Evolutionary conservation across 2,329 filamentous ascomycete species (phyloP).

Genomic region (Clarireedia homoeocarpa): DNA sequence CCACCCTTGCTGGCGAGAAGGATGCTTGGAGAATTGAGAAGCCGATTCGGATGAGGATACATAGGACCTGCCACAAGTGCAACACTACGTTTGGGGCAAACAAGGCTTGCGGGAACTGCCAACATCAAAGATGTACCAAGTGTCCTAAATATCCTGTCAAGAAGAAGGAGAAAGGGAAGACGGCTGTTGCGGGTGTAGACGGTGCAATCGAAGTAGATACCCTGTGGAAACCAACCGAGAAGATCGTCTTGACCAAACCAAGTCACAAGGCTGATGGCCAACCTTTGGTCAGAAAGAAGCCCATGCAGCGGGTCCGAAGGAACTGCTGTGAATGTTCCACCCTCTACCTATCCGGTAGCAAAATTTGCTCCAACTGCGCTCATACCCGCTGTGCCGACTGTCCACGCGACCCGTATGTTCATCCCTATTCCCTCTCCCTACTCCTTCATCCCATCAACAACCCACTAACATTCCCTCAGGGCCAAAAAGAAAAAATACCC

Average conservation of each 20-base stretch:
- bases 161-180: constrained; percentile 44
- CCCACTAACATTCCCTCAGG: constrained; percentile 31
- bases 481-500: constrained; percentile 63
- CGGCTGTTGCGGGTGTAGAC: constrained; percentile 43
- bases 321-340: constrained; percentile 68
- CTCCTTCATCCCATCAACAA: no score
- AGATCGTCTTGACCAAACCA: constrained; percentile 51
- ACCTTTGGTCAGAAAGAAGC: constrained; percentile 64
- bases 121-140: constrained; percentile 72
- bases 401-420: constrained; percentile 67
- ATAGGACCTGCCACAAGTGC: constrained; percentile 76
- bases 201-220: constrained; percentile 18
- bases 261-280: constrained; percentile 55
- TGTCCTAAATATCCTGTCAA: constrained; percentile 62
- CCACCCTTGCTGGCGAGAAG: constrained; percentile 19
- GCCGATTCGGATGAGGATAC: constrained; percentile 69
- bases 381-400: constrained; percentile 75
- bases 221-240: constrained; percentile 30
- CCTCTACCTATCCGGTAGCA: constrained; percentile 50
- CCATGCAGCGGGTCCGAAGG: constrained; percentile 65
- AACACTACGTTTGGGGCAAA: constrained; percentile 63
- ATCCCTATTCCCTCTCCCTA: neutral
- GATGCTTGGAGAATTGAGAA: constrained; percentile 53
- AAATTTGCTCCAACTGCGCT: constrained; percentile 59
- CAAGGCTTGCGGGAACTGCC: constrained; percentile 68